Conservation (phyloP, 805 yeast genomes). For the Scheffersomyces ergatensis region DNA sequence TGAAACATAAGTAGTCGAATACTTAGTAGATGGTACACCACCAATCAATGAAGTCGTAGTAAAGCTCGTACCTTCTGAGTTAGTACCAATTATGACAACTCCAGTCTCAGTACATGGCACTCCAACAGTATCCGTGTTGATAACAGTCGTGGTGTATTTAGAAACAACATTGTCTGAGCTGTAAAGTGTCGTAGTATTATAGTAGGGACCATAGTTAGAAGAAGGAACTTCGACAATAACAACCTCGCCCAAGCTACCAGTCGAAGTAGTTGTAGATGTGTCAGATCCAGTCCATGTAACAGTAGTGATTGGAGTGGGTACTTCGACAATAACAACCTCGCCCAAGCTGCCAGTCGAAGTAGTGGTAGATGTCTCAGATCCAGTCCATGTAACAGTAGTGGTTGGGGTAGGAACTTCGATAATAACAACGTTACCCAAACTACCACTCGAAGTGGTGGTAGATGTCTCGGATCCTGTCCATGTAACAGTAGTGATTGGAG, state of each 20-base stretch:
- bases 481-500: background rate
- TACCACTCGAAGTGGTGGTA: background rate
- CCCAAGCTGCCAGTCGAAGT: background rate
- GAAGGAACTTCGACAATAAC: background rate
- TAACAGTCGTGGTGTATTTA: background rate
- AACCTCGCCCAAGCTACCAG: no score
- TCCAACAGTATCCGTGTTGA: background rate
- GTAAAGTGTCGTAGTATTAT: background rate
- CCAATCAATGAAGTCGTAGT: no score
- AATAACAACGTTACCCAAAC: background rate
- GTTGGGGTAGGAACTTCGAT: background rate
- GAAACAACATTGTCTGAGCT: background rate
- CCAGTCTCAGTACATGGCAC: no score
- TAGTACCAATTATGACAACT: conserved; percentile 1
- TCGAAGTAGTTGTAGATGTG: conserved; percentile 4
- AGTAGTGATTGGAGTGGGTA: background rate
- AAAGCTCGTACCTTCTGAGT: no score
- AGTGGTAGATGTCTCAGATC: no score
- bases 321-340: background rate
- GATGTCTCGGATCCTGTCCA: background rate
- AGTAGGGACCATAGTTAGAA: background rate
- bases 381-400: background rate
- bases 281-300: background rate
- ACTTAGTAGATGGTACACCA: no score
- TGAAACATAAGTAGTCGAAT: no score